A percentile compares a stretch with the other conserved stretches of the same genome.
phyloP scores from a whole-genome alignment of 2,329 filamentous ascomycete genomes.

The Xylariaceae sp. region DNA sequence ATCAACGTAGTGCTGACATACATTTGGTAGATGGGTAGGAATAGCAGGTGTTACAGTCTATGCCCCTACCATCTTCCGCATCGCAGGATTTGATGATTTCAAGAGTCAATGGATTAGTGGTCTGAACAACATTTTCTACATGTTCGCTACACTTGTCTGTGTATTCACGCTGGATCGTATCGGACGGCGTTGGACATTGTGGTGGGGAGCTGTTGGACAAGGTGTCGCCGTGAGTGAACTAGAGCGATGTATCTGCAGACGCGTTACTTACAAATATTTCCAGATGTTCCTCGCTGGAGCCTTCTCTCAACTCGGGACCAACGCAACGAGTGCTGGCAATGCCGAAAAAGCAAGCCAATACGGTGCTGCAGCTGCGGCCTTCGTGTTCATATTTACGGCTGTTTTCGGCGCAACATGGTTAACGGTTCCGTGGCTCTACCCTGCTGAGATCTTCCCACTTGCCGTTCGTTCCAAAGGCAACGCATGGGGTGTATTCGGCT shows the following conservation, averaged over 20 bases:
- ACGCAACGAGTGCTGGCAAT: constrained; percentile 43
- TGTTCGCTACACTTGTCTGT: constrained; percentile 64
- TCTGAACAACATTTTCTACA: constrained; percentile 46
- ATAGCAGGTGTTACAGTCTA: constrained; percentile 67
- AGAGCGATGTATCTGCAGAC: neutral
- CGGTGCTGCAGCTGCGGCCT: constrained; percentile 62
- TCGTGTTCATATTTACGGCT: constrained; percentile 67
- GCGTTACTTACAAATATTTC: neutral
- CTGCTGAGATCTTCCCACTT: constrained; percentile 70
- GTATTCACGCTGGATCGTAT: constrained; percentile 68
- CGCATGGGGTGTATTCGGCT: constrained; percentile 71
- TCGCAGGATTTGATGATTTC: constrained; percentile 59
- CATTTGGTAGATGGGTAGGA: constrained; percentile 49
- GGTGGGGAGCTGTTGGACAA: constrained; percentile 63
- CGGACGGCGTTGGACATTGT: constrained; percentile 64
- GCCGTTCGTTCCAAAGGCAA: constrained; percentile 70
- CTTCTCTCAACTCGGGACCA: constrained; percentile 52
- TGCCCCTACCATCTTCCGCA: constrained; percentile 57
- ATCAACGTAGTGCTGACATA: too few species aligned
- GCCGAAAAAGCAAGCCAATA: constrained; percentile 45
- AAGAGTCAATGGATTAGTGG: constrained; percentile 64
- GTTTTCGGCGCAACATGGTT: constrained; percentile 63
- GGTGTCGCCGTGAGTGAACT: constrained; percentile 44
- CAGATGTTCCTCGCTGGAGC: constrained; percentile 64
- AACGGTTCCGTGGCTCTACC: constrained; percentile 59